Conservation (phyloP, 2,329 filamentous ascomycete species). For the Paracoccidioides brasiliensis region DNA sequence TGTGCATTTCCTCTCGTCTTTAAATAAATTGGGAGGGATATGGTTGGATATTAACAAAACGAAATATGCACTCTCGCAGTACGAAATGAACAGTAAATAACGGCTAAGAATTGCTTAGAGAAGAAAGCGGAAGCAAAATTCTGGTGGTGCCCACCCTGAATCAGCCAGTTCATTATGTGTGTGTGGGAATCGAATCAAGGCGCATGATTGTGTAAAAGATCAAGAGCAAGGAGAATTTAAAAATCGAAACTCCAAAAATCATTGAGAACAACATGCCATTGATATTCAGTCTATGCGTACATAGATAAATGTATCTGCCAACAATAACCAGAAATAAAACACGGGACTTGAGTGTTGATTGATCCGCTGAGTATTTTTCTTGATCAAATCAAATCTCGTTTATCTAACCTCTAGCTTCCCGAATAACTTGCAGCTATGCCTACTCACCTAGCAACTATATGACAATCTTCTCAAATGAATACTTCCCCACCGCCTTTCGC, state of each 20-base stretch:
- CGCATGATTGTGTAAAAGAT: no score
- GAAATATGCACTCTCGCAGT: no score
- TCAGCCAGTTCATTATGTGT: no score
- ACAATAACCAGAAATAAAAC: background rate
- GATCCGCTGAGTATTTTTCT: background rate
- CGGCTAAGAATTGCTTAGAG: no score
- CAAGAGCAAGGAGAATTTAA: background rate
- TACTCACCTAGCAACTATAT: constrained; percentile 34
- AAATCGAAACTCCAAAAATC: background rate
- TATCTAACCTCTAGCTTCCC: background rate
- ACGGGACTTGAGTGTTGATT: background rate
- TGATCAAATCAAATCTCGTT: background rate
- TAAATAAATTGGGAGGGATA: no score
- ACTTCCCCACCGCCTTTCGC: constrained; percentile 67
- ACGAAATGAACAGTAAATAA: no score
- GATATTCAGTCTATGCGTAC: background rate
- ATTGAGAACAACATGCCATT: background rate
- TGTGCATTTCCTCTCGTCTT: no score
- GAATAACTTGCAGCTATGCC: background rate
- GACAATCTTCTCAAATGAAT: constrained; percentile 66
- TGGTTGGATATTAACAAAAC: no score
- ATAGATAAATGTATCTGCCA: background rate
- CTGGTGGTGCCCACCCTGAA: no score
- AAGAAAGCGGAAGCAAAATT: no score
- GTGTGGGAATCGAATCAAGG: no score